Conservation (phyloP, 2,329 filamentous ascomycete genomes). For the Colletotrichum musicola region DNA sequence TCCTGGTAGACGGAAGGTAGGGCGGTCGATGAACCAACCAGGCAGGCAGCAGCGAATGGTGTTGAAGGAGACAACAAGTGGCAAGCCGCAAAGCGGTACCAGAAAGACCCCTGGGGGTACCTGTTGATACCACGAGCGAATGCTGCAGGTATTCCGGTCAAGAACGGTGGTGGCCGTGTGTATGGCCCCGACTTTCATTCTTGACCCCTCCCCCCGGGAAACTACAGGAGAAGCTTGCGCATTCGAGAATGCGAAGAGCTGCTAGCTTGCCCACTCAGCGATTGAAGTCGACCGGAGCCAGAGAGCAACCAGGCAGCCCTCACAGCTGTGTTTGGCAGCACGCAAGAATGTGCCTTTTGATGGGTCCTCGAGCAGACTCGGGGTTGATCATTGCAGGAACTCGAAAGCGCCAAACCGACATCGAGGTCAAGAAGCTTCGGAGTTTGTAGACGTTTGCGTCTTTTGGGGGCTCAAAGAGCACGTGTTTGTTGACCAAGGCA, state of each 20-base stretch:
- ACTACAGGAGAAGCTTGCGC: background rate
- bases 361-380: background rate
- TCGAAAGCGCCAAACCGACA: background rate
- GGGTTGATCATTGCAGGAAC: background rate
- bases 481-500: slow-evolving; percentile 28
- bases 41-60: background rate
- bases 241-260: slow-evolving; percentile 1
- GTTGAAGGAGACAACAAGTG: slow-evolving; percentile 31
- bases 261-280: background rate
- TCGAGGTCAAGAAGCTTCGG: background rate
- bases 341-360: background rate
- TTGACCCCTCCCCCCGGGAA: background rate
- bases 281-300: background rate
- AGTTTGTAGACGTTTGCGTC: slow-evolving; percentile 19
- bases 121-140: slow-evolving; percentile 13
- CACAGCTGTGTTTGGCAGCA: background rate
- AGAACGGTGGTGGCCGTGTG: background rate
- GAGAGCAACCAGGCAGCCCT: background rate
- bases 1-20: background rate
- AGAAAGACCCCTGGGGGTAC: slow-evolving; percentile 12
- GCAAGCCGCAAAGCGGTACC: slow-evolving; percentile 27
- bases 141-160: slow-evolving; percentile 2
- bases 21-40: background rate
- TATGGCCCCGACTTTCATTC: background rate
- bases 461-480: background rate